Evolutionary conservation across 73 alveolate species (phyloP), one percentile per base, ranked within the genome.

Genomic region (Paramecium sexaurelia): DNA sequence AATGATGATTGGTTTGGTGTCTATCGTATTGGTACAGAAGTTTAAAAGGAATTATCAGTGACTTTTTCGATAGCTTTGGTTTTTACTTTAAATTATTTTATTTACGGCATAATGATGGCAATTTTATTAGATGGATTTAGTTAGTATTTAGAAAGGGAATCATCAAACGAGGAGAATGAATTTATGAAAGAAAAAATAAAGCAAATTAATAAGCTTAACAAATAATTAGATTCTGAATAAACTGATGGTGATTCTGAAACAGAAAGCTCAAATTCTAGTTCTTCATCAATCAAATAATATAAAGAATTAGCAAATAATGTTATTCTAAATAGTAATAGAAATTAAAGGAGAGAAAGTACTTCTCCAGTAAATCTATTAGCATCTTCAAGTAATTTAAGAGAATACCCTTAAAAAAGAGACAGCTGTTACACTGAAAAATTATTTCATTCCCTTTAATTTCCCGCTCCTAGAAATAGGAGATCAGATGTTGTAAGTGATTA

Each of bases 1-100:
- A 73, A 73, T 73, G 87, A 73, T 73, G 87, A 73, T 73, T 73
- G 87, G 87, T 73, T 36, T 73, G 87, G 87, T 11, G 87, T 73
- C 0, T 73, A 73, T 39, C 36, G 66, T 33, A 36, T 36, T 15
- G 87, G 87, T 13, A 73, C 61, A n/a, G 56, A 27, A 20, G 56
- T 73, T 13, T 32, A 73, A n/a, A 27, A 11, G 1, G 87, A 33
- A 73, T 33, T 20, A 33, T 61, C 87, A 36, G 36, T 33, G 29
- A 39, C 57, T 27, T 73, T 27, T 73, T 73, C 61, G 1, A 22
- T 73, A 3, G 43, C 36, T 33, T 20, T 73, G 11, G 87, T 73
- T 6, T 73, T 73, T 73, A 39, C 66, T 27, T 73, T 73, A 73
- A 73, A 73, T 39, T 73, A 73, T 73, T 73, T 73, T 36, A 36